A percentile compares a stretch with the other conserved stretches of the same genome.
phyloP scores from a whole-genome alignment of 2,329 filamentous ascomycete genomes.

The Graphilbum fragrans region DNA sequence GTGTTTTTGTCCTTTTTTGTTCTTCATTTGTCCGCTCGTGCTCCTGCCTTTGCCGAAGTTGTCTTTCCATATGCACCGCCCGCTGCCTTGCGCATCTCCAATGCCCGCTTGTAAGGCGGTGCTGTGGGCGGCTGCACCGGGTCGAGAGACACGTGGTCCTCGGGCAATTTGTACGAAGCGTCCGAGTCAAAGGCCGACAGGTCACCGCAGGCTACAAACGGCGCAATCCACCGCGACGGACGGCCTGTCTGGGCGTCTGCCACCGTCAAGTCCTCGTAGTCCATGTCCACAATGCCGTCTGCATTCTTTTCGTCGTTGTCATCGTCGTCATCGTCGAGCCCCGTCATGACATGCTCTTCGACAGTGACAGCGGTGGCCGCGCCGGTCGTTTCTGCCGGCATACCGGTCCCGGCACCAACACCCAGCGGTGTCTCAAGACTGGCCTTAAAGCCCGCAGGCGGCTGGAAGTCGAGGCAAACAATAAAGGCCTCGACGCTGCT shows the following conservation, averaged over 20 bases:
- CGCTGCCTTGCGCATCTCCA: slow-evolving; percentile 68
- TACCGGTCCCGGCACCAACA: slow-evolving; percentile 36
- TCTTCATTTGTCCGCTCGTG: neutral
- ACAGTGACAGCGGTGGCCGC: no score
- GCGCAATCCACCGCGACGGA: slow-evolving; percentile 70
- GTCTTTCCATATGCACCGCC: slow-evolving; percentile 72
- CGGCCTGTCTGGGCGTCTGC: slow-evolving; percentile 4
- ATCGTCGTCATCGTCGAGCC: neutral
- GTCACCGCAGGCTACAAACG: slow-evolving; percentile 95
- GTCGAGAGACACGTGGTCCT: slow-evolving; percentile 75
- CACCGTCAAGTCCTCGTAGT: slow-evolving; percentile 32
- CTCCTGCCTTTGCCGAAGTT: neutral
- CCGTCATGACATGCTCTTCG: no score
- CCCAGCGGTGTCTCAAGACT: slow-evolving; percentile 67
- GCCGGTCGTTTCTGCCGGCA: slow-evolving; percentile 32
- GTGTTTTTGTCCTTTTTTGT: neutral
- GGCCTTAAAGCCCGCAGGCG: slow-evolving; percentile 62
- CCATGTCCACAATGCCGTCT: slow-evolving; percentile 15
- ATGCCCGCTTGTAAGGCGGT: slow-evolving; percentile 81
- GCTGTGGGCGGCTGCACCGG: slow-evolving; percentile 93
- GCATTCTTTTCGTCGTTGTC: neutral
- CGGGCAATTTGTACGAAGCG: slow-evolving; percentile 81
- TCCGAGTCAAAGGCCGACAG: slow-evolving; percentile 91
- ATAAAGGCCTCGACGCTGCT: slow-evolving; percentile 96
- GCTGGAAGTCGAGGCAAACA: slow-evolving; percentile 81